Evolutionary conservation across 2,329 filamentous ascomycete species (phyloP).

Genomic region (Metarhizium rileyi): DNA sequence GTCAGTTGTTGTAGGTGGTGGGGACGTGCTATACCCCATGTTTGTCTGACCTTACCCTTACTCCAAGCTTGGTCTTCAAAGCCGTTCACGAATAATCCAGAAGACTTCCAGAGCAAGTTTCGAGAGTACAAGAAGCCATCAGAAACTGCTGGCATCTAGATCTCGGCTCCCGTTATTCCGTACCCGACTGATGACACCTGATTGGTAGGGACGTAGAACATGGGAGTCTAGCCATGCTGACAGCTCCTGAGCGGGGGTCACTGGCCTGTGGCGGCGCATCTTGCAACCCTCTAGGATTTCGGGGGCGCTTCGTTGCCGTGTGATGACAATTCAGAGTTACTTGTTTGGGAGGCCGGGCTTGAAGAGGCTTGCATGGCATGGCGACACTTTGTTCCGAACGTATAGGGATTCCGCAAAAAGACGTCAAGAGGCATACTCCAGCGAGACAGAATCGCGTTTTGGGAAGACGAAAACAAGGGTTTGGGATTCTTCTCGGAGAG

Average conservation of each 20-base stretch:
- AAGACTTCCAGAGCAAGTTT: background rate
- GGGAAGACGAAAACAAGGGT: too few species aligned
- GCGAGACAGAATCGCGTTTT: too few species aligned
- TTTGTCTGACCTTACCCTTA: too few species aligned
- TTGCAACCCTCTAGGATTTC: background rate
- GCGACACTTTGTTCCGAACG: too few species aligned
- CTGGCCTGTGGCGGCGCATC: background rate
- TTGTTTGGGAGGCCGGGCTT: background rate
- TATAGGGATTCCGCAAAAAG: too few species aligned
- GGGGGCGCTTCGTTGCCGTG: background rate
- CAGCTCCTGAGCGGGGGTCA: background rate
- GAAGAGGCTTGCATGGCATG: background rate
- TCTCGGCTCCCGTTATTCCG: background rate
- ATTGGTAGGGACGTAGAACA: background rate
- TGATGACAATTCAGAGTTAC: background rate
- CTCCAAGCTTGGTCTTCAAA: too few species aligned
- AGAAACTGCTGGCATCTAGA: background rate
- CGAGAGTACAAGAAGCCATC: background rate
- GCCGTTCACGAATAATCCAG: too few species aligned
- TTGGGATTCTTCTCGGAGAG: too few species aligned
- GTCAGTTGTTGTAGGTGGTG: background rate
- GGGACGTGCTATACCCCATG: background rate
- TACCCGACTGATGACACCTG: background rate
- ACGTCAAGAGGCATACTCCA: too few species aligned
- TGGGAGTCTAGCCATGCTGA: background rate